Conservation (phyloP, 495 filamentous ascomycete genomes). For the Tuber indicum region DNA sequence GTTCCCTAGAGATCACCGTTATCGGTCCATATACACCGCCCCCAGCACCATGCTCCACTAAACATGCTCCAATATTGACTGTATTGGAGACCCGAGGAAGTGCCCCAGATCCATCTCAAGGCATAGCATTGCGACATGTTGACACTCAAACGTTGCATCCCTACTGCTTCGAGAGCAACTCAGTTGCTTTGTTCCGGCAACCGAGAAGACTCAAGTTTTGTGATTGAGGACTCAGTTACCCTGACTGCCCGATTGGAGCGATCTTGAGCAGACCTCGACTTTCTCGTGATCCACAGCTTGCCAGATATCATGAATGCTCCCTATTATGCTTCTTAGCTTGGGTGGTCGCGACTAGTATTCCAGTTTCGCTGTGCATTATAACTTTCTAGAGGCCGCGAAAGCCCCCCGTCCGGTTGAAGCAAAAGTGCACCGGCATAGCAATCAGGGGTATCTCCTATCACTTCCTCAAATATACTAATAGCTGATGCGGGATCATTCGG, state of each 20-base stretch:
- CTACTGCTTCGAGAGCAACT: neutral
- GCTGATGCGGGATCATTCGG: neutral
- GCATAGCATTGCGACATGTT: neutral
- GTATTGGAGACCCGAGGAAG: no score
- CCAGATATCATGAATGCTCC: neutral
- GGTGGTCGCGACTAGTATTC: neutral
- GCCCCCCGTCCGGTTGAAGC: neutral
- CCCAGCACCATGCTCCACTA: neutral
- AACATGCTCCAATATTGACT: no score
- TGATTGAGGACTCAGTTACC: neutral
- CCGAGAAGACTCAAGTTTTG: neutral
- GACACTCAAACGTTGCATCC: neutral
- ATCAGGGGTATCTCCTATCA: neutral
- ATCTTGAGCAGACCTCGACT: neutral
- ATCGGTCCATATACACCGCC: neutral
- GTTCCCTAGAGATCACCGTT: neutral
- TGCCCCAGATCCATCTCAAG: neutral
- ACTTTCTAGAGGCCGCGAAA: neutral
- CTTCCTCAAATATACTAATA: neutral
- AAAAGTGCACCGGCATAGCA: neutral
- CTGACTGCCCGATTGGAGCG: neutral
- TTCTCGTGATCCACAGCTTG: neutral
- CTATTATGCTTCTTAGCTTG: neutral
- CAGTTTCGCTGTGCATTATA: neutral
- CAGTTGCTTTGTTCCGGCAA: neutral